These are phyloP conservation scores for Saccharomycopsis olivae DNA, from an alignment of 805 yeast genomes.

Conservation along the genomic window DNA sequence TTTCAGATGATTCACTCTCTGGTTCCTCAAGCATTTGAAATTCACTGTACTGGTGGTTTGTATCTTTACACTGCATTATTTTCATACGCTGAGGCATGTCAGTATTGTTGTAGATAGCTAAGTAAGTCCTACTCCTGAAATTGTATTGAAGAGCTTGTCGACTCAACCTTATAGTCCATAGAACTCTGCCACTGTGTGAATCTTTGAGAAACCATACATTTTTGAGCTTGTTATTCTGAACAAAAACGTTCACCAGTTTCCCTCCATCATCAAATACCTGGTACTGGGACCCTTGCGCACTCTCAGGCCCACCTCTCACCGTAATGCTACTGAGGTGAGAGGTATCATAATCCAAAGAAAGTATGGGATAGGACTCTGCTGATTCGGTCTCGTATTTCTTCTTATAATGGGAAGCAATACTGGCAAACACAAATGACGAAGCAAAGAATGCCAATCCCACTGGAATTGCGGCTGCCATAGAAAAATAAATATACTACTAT, in stretches of 20 bases:
- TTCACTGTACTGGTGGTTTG: slow-evolving; percentile 4
- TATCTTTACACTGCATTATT: slow-evolving; percentile 2
- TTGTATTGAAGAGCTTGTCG: too few relatives aligned
- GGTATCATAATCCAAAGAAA: slow-evolving; percentile 4
- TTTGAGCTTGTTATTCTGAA: neutral
- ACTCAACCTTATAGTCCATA: slow-evolving; percentile 8
- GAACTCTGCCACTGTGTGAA: neutral
- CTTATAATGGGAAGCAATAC: slow-evolving; percentile 9
- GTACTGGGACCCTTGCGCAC: neutral
- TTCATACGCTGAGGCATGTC: neutral
- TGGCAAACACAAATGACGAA: slow-evolving; percentile 10
- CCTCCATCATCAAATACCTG: slow-evolving; percentile 1
- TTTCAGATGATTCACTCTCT: neutral
- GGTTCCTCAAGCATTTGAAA: neutral
- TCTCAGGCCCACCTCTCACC: neutral
- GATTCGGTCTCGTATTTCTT: slow-evolving; percentile 5
- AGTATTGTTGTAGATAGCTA: neutral
- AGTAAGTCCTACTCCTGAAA: too few relatives aligned
- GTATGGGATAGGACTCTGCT: slow-evolving; percentile 10
- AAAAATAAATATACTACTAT: too few relatives aligned
- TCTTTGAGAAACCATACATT: slow-evolving; percentile 11
- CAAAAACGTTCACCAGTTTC: neutral
- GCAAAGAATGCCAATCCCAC: slow-evolving; percentile 6
- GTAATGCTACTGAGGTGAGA: slow-evolving; percentile 4
- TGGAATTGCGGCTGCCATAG: too few relatives aligned